Base-by-base conservation (phyloP, 1,139 yeast genomes). In the Yamadazyma sp. region DNA sequence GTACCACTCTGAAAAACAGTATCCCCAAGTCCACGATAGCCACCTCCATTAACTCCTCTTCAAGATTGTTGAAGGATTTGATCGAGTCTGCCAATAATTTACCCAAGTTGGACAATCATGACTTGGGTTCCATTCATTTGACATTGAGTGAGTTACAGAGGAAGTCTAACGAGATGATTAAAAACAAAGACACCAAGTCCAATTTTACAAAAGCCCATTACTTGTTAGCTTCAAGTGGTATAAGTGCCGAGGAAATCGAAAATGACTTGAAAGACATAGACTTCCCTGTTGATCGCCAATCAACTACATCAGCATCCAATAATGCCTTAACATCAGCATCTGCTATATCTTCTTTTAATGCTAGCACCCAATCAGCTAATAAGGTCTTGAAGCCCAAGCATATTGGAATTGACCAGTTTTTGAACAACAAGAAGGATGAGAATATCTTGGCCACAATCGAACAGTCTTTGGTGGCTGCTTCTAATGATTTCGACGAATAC, bases 191-290 rank as follows among this genome's bases (percentile, higher is more conserved):
- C 9, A 52, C 52, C 7, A 52, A 57, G 39, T 50, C 65, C 14
- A 77, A 80, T 45, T 85, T 77, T 55, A 86, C 96, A 2, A 86
- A 85, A 52, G 97, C 97, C 0, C 97, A 89, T 53, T 90, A 90
- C 57, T 66, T 90, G 33, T 70, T 92, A 39, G 96, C 97, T 2
- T 86, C 94, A 1, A 85, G 94, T 54, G 97, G 96, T 0, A 74
- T 90, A 39, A 83, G 88, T 41, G 86, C 95, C 31, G 96, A 88
- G 52, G 95, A 88, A 41, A 82, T 92, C 34, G 90, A 86, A 48
- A 70, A 73, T 33, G 90, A 86, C 38, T 65, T 83, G 47, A 74
- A 73, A 35, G 43, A 64, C 10, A 62, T 67, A 24, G 57, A 58
- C 29, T 44, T 61, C 10, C 62, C 67, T 4, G 37, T 32, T 10